Conservation (phyloP, 495 filamentous ascomycete genomes). For the Aspergillus asperescens region DNA sequence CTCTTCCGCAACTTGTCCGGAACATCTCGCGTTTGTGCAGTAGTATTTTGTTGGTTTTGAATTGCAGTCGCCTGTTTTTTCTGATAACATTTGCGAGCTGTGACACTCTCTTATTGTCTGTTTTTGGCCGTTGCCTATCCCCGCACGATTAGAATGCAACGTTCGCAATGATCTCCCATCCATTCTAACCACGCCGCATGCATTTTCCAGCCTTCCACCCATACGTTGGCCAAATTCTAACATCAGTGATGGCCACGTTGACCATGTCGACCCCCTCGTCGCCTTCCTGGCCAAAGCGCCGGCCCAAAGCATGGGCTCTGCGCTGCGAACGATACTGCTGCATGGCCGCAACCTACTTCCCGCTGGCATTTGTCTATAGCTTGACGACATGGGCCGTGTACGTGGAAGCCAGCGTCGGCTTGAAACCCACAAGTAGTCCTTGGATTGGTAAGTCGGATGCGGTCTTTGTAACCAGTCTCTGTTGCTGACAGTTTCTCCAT, state of each 20-base stretch:
- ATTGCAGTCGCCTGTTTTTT: too few relatives aligned
- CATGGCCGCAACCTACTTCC: slow-evolving; percentile 72
- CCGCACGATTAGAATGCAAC: background rate
- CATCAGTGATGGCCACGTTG: slow-evolving; percentile 37
- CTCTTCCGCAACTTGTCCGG: background rate
- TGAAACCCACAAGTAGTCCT: slow-evolving; percentile 46
- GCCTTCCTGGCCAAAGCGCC: slow-evolving; percentile 46
- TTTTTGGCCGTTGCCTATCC: background rate
- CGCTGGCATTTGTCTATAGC: slow-evolving; percentile 81
- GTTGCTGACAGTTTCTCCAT: slow-evolving; percentile 5
- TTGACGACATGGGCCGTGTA: slow-evolving; percentile 86
- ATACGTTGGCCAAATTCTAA: background rate
- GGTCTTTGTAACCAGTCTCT: background rate
- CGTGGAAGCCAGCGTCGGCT: slow-evolving; percentile 73
- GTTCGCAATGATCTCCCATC: slow-evolving; percentile 10
- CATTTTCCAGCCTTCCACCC: background rate
- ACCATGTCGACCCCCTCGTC: slow-evolving; percentile 41
- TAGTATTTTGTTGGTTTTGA: too few relatives aligned
- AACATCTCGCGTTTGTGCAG: background rate
- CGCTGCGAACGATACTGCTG: slow-evolving; percentile 83
- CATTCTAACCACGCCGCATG: background rate
- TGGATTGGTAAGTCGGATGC: slow-evolving; percentile 60
- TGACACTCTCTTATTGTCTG: background rate
- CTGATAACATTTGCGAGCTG: background rate
- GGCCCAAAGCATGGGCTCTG: slow-evolving; percentile 59